Conservation (phyloP, 257 asterid genomes). For the Fraxinus cuspidata region DNA sequence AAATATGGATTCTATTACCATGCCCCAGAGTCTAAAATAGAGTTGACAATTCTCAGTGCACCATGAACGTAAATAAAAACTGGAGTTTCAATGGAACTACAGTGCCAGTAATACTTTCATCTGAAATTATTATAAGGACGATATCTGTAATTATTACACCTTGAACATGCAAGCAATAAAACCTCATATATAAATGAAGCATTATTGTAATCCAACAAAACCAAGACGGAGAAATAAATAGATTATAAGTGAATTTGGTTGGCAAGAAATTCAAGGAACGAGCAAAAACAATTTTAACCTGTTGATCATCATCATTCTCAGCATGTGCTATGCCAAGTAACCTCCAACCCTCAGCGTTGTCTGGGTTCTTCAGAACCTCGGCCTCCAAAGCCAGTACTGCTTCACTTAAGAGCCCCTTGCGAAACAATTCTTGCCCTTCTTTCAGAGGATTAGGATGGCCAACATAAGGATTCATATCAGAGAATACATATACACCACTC, state of each 20-base stretch:
- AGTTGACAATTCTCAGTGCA: background rate
- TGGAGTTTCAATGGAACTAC: background rate
- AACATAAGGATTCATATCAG: conserved; percentile 94
- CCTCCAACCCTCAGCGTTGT: conserved; percentile 98
- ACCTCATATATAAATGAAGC: conserved; percentile 9
- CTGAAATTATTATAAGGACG: background rate
- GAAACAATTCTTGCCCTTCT: conserved; percentile 97
- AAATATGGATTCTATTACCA: conserved; percentile 10
- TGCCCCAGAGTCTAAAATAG: conserved; percentile 4
- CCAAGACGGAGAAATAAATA: conserved; percentile 11
- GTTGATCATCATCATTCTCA: conserved; percentile 97
- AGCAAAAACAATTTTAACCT: conserved; percentile 46
- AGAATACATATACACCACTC: conserved; percentile 85
- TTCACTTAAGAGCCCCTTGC: conserved; percentile 98
- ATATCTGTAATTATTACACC: background rate
- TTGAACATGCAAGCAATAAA: conserved; percentile 8
- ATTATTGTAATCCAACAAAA: conserved; percentile 2
- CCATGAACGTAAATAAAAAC: conserved; percentile 1
- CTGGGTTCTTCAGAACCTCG: conserved; percentile 95
- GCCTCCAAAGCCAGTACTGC: conserved; percentile 99
- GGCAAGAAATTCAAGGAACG: background rate
- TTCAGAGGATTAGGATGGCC: conserved; percentile 96
- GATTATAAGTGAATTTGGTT: conserved; percentile 10
- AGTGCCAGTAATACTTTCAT: conserved; percentile 16
- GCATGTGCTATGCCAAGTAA: conserved; percentile 97